phyloP scores from a whole-genome alignment of 352 stramenopile species.

The Poterioochromonas sp. region DNA sequence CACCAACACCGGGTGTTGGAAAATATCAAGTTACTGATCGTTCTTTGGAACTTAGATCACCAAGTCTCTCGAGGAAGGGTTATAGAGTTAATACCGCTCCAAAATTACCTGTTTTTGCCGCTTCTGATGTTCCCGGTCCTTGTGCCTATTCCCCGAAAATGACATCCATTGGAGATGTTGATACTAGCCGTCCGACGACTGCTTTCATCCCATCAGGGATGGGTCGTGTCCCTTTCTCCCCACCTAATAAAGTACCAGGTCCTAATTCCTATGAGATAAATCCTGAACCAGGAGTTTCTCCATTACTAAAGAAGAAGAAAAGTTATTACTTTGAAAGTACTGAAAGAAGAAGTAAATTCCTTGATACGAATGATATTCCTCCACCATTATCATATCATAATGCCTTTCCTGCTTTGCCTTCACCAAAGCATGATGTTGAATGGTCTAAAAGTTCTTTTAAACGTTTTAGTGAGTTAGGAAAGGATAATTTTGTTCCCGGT shows the following conservation, averaged over 20 bases:
- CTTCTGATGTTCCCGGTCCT: neutral
- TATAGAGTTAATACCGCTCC: too few relatives aligned
- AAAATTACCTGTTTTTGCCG: neutral
- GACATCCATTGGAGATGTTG: neutral
- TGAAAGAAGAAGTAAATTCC: neutral
- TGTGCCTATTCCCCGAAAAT: neutral
- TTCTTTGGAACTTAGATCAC: neutral
- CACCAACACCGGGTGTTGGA: too few relatives aligned
- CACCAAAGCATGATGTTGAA: neutral
- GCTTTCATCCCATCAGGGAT: neutral
- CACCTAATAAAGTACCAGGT: neutral
- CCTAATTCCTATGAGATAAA: neutral
- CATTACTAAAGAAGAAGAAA: neutral
- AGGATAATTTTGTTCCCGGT: neutral
- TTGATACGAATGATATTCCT: neutral
- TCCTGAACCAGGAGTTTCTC: neutral
- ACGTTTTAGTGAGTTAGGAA: neutral
- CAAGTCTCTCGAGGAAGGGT: slow-evolving; percentile 4
- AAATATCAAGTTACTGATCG: too few relatives aligned
- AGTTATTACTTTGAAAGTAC: neutral
- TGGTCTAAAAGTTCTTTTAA: neutral
- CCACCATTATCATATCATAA: neutral
- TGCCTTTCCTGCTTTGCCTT: neutral
- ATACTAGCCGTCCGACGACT: neutral
- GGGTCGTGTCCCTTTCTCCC: slow-evolving; percentile 1